Evolutionary conservation across 805 yeast species (phyloP).

Genomic region (Nakazawaea peltata): DNA sequence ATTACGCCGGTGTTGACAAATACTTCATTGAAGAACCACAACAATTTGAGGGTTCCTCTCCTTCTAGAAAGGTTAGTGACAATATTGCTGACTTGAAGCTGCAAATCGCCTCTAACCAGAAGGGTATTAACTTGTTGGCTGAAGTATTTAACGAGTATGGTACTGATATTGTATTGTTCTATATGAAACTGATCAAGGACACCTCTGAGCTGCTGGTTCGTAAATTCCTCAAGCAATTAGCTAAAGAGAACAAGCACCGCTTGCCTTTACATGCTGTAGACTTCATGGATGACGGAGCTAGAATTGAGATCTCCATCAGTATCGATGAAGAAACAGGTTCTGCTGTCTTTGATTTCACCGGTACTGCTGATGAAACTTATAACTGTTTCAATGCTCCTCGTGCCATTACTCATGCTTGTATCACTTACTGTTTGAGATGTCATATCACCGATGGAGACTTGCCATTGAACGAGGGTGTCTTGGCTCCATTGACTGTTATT

Average conservation of each 20-base stretch:
- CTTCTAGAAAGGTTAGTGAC: slow-evolving; percentile 46
- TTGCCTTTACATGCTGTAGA: slow-evolving; percentile 33
- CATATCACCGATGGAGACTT: slow-evolving; percentile 42
- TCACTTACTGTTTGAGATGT: slow-evolving; percentile 42
- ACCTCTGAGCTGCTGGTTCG: slow-evolving; percentile 35
- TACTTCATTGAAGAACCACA: slow-evolving; percentile 42
- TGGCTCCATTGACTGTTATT: slow-evolving; percentile 20
- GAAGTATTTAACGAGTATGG: slow-evolving; percentile 30
- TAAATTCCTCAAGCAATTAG: slow-evolving; percentile 20
- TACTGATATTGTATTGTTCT: slow-evolving; percentile 27
- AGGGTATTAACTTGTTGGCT: slow-evolving; percentile 32
- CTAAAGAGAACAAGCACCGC: slow-evolving; percentile 27
- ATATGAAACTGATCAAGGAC: slow-evolving; percentile 31
- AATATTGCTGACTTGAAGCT: slow-evolving; percentile 37
- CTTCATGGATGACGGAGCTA: slow-evolving; percentile 49
- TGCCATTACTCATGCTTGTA: slow-evolving; percentile 45
- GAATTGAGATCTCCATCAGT: slow-evolving; percentile 32
- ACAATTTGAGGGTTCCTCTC: slow-evolving; percentile 38
- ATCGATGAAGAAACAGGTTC: slow-evolving; percentile 32
- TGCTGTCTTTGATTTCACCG: slow-evolving; percentile 44
- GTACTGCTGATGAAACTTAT: slow-evolving; percentile 43
- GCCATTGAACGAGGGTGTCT: slow-evolving; percentile 50
- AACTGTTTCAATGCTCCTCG: slow-evolving; percentile 48
- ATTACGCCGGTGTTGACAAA: slow-evolving; percentile 40
- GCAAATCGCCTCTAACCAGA: slow-evolving; percentile 37